These are phyloP conservation scores for Nicotiana tomentosiformis DNA, from an alignment of 257 asterid genomes.

Conservation along the genomic window DNA sequence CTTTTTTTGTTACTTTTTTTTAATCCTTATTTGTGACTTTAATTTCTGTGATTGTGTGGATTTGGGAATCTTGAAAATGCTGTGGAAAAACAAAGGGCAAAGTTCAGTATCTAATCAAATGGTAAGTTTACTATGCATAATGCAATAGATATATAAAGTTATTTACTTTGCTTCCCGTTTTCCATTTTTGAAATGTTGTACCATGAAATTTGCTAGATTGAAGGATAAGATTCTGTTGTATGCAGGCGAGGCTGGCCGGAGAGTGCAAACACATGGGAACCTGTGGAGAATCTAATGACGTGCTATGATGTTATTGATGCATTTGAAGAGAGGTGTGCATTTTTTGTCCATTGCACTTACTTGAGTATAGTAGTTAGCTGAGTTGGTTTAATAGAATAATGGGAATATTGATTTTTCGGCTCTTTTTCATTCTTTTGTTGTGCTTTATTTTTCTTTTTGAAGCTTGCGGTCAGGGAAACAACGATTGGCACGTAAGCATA, in stretches of 20 bases:
- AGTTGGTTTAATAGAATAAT: neutral
- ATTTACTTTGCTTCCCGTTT: neutral
- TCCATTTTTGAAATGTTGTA: neutral
- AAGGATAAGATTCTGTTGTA: neutral
- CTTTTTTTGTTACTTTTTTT: neutral
- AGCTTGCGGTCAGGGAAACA: constrained; percentile 51
- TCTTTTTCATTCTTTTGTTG: neutral
- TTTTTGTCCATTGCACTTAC: constrained; percentile 5
- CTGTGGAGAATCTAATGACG: constrained; percentile 54
- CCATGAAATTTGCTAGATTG: neutral
- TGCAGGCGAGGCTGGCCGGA: constrained; percentile 91
- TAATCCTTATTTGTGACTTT: constrained; percentile 15
- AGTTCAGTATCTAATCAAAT: constrained; percentile 50
- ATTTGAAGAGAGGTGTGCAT: constrained; percentile 72
- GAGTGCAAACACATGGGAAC: constrained; percentile 86
- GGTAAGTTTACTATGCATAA: constrained; percentile 14
- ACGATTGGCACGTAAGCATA: constrained; percentile 52
- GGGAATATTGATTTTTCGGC: neutral
- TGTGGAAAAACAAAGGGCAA: constrained; percentile 55
- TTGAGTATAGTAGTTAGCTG: constrained; percentile 1
- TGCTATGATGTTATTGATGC: constrained; percentile 61
- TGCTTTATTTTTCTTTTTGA: constrained; percentile 14
- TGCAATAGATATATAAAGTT: neutral
- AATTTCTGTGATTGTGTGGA: constrained; percentile 13
- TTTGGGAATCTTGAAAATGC: constrained; percentile 30